Evolutionary conservation across 208 protist genomes (phyloP), one percentile per base, ranked within the genome.

Genomic region (Trypanosoma melophagium): DNA sequence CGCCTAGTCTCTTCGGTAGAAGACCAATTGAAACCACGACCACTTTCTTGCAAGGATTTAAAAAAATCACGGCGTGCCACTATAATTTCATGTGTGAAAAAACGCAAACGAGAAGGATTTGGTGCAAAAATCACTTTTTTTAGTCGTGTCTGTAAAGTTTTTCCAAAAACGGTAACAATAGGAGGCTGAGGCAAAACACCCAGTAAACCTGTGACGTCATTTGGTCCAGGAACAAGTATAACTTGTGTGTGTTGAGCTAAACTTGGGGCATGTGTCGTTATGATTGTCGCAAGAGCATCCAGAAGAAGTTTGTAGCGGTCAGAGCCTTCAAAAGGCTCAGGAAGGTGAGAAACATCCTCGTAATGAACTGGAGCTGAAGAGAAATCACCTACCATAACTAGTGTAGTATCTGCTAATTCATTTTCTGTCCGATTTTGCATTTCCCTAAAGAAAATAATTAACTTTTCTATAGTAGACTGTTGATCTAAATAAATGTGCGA

Each of bases 21-120:
- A 54, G 21, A 17, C 21, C 66, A 66, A n/a, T 59, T 58, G 21
- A 87, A 64, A 40, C 60, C 63, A 17, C 66, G 78, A 41, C 87
- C 82, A 49, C 73, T 79, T 28, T 63, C 79, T 71, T 91, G 90
- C 22, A 96, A 42, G 19, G 67, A 79, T 44, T 81, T 84, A 42
- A 91, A 71, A 61, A 90, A 96, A 50, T 96, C 83, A 1, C 82
- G 76, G 19, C 91, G 81, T 42, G 76, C 56, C n/a, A 96, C 63
- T 59, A 94, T 63, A 3, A 94, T 79, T 67, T 96, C 91, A 60
- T 93, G 91, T 16, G 91, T 93, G 79, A 80, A 82, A 69, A 94
- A 94, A 58, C 88, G 84, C 54, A 96, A 66, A 10, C 89, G 86
- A 53, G 86, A 93, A 21, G 91, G 91, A 70, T 96, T 96, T 1